phyloP scores from a whole-genome alignment of 345 rosid species.

The Raphanus sativus region DNA sequence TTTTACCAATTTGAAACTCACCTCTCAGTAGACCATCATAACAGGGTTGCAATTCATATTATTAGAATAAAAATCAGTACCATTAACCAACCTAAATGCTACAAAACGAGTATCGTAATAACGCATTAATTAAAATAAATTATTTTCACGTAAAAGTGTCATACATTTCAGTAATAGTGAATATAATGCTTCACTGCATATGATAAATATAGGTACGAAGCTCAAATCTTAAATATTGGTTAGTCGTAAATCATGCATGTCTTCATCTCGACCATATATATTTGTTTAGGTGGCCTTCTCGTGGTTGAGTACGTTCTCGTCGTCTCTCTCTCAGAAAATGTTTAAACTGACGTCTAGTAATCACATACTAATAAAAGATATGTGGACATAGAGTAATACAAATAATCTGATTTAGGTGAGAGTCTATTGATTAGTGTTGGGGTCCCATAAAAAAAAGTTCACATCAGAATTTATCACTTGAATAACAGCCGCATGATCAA shows the following conservation, averaged over 20 bases:
- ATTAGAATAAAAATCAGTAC: too few relatives aligned
- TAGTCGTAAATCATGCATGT: constrained; percentile 26
- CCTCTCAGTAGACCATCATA: too few relatives aligned
- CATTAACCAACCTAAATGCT: not conserved
- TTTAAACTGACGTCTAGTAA: constrained; percentile 13
- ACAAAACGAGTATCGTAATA: not conserved
- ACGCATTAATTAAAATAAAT: not conserved
- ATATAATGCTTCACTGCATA: not conserved
- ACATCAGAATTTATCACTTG: constrained; percentile 15
- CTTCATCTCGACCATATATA: constrained; percentile 33
- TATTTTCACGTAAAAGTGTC: not conserved
- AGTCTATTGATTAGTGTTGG: not conserved
- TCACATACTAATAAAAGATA: not conserved
- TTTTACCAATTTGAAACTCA: too few relatives aligned
- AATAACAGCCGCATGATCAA: constrained; percentile 29
- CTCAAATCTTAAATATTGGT: constrained; percentile 21
- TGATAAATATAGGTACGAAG: constrained; percentile 11
- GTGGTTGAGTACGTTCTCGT: constrained; percentile 28
- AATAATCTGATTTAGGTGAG: constrained; percentile 27
- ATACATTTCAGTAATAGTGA: not conserved
- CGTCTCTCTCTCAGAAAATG: constrained; percentile 23
- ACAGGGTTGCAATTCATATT: too few relatives aligned
- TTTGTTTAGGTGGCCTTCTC: not conserved
- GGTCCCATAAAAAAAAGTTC: constrained; percentile 20
- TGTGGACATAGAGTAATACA: constrained; percentile 8